Evolutionary conservation across 306 rosid species (phyloP).

Genomic region (Vigna nakashimae): DNA sequence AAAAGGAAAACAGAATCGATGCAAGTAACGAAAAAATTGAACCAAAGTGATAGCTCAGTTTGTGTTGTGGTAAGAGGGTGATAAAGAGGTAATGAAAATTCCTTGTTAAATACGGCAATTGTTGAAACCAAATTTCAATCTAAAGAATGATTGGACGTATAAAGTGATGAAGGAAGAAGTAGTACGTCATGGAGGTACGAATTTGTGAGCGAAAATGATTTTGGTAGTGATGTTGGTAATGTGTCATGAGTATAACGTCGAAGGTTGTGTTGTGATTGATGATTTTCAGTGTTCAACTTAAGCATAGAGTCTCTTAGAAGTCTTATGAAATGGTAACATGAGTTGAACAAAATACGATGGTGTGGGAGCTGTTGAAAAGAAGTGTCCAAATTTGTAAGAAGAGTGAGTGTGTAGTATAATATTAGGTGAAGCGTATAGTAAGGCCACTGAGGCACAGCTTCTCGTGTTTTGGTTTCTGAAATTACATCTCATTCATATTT

Average conservation of each 20-base stretch:
- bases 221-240: conserved; percentile 21
- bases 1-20: not conserved
- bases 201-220: conserved; percentile 16
- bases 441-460: not conserved
- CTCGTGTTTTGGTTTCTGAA: conserved; percentile 3
- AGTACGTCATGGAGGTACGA: not conserved
- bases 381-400: not conserved
- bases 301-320: not conserved
- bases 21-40: not conserved
- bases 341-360: not conserved
- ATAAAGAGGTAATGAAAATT: not conserved
- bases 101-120: conserved; percentile 17
- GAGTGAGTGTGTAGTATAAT: conserved; percentile 3
- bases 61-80: not conserved
- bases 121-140: not conserved
- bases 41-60: not conserved
- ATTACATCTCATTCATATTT: conserved; percentile 2
- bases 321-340: not conserved
- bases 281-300: not conserved
- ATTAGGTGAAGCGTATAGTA: conserved; percentile 13
- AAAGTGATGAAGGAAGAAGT: not conserved
- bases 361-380: conserved; percentile 18
- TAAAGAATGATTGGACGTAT: not conserved
- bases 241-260: not conserved
- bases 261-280: not conserved